Conservation (phyloP, 805 yeast genomes). For the Yueomyces sinensis region DNA sequence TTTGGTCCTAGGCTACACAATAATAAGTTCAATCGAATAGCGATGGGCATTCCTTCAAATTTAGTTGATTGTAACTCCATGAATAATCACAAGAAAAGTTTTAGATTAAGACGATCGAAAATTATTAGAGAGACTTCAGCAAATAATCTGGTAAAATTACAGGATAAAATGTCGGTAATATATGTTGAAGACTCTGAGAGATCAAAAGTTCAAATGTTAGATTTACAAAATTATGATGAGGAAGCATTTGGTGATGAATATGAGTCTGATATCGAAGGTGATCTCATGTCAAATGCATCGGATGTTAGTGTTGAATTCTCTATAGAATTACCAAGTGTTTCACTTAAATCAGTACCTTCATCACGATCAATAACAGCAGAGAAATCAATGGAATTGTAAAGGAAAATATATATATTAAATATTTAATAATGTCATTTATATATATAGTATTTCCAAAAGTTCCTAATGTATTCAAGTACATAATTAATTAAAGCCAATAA, state of each 20-base stretch:
- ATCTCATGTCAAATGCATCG: background rate
- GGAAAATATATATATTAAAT: too few species aligned
- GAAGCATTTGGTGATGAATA: background rate
- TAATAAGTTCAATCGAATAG: constrained; percentile 7
- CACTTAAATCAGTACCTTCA: too few species aligned
- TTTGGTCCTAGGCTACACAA: constrained; percentile 13
- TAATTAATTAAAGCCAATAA: too few species aligned
- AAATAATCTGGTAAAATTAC: constrained; percentile 10
- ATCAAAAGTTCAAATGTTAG: background rate
- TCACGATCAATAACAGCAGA: background rate
- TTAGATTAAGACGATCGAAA: constrained; percentile 9
- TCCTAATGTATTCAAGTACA: too few species aligned
- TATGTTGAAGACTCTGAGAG: constrained; percentile 11
- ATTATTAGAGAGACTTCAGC: constrained; percentile 11
- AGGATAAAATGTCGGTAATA: constrained; percentile 8
- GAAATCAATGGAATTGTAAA: background rate
- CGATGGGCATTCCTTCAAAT: constrained; percentile 15
- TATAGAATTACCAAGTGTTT: background rate
- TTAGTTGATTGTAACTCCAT: background rate
- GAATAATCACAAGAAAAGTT: background rate
- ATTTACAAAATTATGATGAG: background rate
- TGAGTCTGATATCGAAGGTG: background rate
- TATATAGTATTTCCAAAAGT: too few species aligned
- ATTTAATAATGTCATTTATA: too few species aligned
- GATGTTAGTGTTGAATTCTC: background rate